Percentiles rank a stretch among this genome's conserved stretches.
Evolutionary conservation across 495 filamentous ascomycete genomes (phyloP).

Genomic region (Xylaria flabelliformis): DNA sequence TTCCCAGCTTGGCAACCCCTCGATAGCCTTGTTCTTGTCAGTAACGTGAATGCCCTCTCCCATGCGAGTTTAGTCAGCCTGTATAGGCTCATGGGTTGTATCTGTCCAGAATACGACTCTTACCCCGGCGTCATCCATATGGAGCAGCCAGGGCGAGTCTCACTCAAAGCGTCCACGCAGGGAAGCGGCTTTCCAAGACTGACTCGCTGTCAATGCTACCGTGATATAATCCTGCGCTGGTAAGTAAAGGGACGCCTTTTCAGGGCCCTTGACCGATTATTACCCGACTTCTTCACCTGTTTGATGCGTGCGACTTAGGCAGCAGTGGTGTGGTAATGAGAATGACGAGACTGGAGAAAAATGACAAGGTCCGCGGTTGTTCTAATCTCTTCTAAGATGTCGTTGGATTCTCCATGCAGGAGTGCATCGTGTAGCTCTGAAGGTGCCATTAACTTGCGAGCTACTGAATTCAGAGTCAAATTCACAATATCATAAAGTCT

Average conservation of each 20-base stretch:
- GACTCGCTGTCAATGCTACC: background rate
- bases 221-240: background rate
- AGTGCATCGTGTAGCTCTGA: background rate
- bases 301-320: background rate
- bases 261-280: background rate
- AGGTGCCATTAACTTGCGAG: background rate
- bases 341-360: background rate
- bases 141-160: background rate
- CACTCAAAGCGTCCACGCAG: background rate
- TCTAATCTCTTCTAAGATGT: background rate
- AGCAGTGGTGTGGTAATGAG: background rate
- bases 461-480: background rate
- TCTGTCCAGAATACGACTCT: background rate
- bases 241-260: background rate
- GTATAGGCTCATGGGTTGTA: background rate
- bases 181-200: background rate
- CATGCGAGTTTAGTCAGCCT: background rate
- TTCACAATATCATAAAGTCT: background rate
- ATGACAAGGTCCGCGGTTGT: background rate
- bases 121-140: background rate
- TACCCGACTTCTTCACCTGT: background rate
- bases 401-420: background rate
- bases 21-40: background rate
- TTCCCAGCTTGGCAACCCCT: background rate
- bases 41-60: background rate